phyloP scores from a whole-genome alignment of 140 eudicot species.

The Stevia rebaudiana region DNA sequence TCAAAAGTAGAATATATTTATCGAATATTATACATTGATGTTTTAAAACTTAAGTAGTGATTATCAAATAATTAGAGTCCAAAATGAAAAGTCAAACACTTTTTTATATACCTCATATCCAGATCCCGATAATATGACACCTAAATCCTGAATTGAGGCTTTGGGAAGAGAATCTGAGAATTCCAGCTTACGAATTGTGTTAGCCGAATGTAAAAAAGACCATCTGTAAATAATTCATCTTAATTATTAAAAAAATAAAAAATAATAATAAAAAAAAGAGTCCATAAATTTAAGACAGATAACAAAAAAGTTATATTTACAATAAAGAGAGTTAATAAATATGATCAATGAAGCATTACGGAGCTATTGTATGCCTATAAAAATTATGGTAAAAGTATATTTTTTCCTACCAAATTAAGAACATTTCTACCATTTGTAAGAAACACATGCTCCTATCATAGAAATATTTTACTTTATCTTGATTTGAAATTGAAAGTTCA shows the following conservation, averaged over 20 bases:
- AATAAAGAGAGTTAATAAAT: not conserved
- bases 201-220: conserved; percentile 73
- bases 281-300: not conserved
- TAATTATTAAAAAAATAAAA: not conserved
- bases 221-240: conserved; percentile 50
- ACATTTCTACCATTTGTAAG: too few relatives aligned
- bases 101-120: conserved; percentile 75
- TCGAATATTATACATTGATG: too few relatives aligned
- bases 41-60: not conserved
- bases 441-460: not conserved
- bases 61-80: not conserved
- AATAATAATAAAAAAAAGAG: not conserved
- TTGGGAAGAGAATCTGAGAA: conserved; percentile 66
- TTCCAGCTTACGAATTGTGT: conserved; percentile 70
- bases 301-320: not conserved
- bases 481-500: not conserved
- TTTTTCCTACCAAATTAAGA: not conserved
- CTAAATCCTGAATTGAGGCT: conserved; percentile 85
- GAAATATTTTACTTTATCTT: not conserved
- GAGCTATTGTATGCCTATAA: not conserved
- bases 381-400: too few relatives aligned
- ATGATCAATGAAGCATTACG: not conserved
- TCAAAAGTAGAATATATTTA: too few relatives aligned
- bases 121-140: conserved; percentile 76
- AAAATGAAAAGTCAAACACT: not conserved